Percentiles rank a stretch among this genome's conserved stretches.
These are phyloP conservation scores for Phoenix dactylifera DNA, from an alignment of 176 grass and related monocot genomes.

Conservation along the genomic window DNA sequence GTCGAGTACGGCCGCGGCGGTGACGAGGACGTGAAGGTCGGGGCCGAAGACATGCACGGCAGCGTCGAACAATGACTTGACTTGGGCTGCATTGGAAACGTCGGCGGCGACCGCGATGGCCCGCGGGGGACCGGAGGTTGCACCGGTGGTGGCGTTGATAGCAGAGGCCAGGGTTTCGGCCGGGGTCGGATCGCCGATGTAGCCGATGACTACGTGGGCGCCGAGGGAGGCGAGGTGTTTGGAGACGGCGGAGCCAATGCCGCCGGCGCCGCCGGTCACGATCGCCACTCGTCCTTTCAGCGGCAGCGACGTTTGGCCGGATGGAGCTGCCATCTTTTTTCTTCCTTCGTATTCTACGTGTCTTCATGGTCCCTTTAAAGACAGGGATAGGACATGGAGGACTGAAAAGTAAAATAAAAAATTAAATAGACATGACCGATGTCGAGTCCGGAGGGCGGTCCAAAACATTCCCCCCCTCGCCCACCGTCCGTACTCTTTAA, in stretches of 20 bases:
- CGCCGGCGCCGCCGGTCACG: constrained; percentile 2
- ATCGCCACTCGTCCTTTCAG: constrained; percentile 4
- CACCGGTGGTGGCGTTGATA: neutral
- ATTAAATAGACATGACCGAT: too few species aligned
- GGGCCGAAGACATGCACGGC: constrained; percentile 33
- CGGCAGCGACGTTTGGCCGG: neutral
- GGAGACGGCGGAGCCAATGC: neutral
- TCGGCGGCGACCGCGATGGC: neutral
- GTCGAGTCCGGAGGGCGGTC: too few species aligned
- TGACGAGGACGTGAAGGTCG: constrained; percentile 55
- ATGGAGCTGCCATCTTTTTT: neutral
- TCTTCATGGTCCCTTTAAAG: too few species aligned
- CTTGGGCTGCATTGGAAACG: constrained; percentile 34
- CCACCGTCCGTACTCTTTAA: too few species aligned
- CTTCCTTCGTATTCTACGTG: too few species aligned
- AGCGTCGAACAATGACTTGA: constrained; percentile 46
- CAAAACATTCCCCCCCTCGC: too few species aligned
- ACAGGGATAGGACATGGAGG: too few species aligned
- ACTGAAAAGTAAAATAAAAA: too few species aligned
- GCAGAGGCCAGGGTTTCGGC: neutral
- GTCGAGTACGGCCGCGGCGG: constrained; percentile 41
- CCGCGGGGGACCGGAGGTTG: neutral
- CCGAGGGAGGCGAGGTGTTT: constrained; percentile 8
- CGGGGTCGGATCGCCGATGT: neutral
- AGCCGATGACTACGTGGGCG: constrained; percentile 6